Evolutionary conservation across 371 early-diverging fungal species (phyloP), one percentile per base, ranked within the genome.

Genomic region (Saksenaea oblongispora): DNA sequence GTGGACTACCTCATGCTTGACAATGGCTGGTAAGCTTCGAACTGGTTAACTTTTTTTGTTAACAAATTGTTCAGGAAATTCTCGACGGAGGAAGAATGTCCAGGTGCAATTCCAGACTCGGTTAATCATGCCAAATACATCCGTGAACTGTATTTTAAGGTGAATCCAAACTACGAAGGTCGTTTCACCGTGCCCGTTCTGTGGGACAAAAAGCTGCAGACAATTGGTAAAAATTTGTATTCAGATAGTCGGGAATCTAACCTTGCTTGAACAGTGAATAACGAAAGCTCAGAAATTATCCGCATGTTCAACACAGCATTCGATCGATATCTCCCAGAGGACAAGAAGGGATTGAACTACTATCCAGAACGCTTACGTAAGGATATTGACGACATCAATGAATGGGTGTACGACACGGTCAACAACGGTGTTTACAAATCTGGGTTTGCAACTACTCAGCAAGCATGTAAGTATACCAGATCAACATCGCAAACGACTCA

Each of bases 281-380:
- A 98, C 76, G 98, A 98, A 74, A 89, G 89, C 63, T 90, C 92
- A 5, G 98, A 98, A 74, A 96, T 98, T 64, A 97, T 98, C 63
- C 89, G 97, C 37, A 94, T 96, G 84, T 81, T 98, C 65, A 97
- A 97, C 82, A 83, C 86, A 2, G 91, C 84, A 3, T 98, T 98
- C 65, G 89, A 97, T 73, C 80, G 84, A 24, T 67, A 84, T 31
- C 66, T 90, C 2, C 84, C 89, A 34, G 81, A 86, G 18, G 88
- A 89, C 70, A 83, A 80, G 51, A 82, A 83, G 17, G 85, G 79
- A 15, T 47, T 90, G 54, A 85, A 88, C 57, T 93, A 80, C 58
- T 97, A 96, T 71, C 98, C 97, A 0, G 87, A 88, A 39, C 51
- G 83, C 22, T 82, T 95, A 65, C 82, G 74, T 18, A 44, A 68